Conservation (phyloP, 1,139 yeast genomes). For the Scheffersomyces lignicola region DNA sequence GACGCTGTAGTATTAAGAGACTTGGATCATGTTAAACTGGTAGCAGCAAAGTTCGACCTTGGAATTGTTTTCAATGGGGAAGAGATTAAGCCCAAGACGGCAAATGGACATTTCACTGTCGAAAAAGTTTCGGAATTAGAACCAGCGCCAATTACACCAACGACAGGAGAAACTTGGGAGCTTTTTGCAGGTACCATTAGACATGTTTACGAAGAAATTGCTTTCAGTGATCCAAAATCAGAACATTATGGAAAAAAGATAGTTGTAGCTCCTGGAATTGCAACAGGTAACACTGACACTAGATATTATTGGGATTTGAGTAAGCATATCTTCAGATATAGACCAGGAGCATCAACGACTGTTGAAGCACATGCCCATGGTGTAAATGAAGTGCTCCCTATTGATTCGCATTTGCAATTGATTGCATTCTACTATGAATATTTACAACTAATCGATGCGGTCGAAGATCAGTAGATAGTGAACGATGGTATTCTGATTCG, state of each 20-base stretch:
- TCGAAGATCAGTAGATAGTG: conserved; percentile 3
- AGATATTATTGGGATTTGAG: conserved; percentile 35
- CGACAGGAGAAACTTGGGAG: conserved; percentile 49
- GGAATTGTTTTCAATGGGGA: conserved; percentile 42
- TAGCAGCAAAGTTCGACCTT: conserved; percentile 27
- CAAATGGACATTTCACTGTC: conserved; percentile 44
- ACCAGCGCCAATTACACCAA: conserved; percentile 59
- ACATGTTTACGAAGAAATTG: conserved; percentile 51
- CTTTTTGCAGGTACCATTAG: conserved; percentile 54
- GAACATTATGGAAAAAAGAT: conserved; percentile 10
- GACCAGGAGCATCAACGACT: conserved; percentile 25
- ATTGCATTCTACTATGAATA: conserved; percentile 61
- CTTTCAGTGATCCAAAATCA: conserved; percentile 21
- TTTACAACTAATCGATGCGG: conserved; percentile 11
- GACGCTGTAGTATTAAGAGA: conserved; percentile 22
- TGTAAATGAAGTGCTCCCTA: conserved; percentile 55
- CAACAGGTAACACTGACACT: conserved; percentile 41
- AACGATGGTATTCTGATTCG: no score
- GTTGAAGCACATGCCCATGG: conserved; percentile 45
- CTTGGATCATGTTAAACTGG: conserved; percentile 21
- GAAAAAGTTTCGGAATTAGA: conserved; percentile 32
- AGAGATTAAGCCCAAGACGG: conserved; percentile 23
- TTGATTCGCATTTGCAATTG: conserved; percentile 55
- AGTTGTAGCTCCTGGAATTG: conserved; percentile 30
- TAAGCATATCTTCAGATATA: conserved; percentile 27